Percentiles rank a stretch among this genome's conserved stretches.
These are phyloP conservation scores for Cutaneotrichosporon cutaneum DNA, from an alignment of 1,284 basidiomycete species.

Conservation along the genomic window DNA sequence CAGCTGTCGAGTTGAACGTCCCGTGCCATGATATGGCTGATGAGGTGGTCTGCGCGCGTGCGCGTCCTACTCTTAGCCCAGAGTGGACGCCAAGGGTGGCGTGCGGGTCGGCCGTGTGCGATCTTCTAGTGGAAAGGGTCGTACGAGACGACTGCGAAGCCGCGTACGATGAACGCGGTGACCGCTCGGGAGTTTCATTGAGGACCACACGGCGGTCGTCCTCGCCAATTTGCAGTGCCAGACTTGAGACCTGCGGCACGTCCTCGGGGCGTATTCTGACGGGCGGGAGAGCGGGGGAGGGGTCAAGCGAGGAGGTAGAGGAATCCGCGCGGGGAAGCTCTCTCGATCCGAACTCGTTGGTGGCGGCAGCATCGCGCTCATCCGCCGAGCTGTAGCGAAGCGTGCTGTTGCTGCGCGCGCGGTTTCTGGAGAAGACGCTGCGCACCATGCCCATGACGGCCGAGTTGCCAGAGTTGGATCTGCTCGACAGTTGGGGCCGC, in stretches of 20 bases:
- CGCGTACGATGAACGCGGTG: conserved; percentile 37
- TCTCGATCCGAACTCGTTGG: conserved; percentile 8
- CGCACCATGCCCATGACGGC: conserved; percentile 43
- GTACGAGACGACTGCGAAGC: conserved; percentile 24
- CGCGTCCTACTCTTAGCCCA: conserved; percentile 2
- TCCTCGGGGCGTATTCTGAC: conserved; percentile 26
- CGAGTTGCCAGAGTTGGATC: conserved; percentile 45
- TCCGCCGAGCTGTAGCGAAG: conserved; percentile 34
- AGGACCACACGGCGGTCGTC: conserved; percentile 26
- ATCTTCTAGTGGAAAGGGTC: conserved; percentile 8
- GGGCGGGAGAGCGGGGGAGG: conserved; percentile 24
- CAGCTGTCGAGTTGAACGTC: neutral
- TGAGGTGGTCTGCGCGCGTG: conserved; percentile 20
- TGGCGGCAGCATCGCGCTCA: conserved; percentile 22
- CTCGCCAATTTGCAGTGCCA: conserved; percentile 26
- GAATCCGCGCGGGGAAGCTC: conserved; percentile 23
- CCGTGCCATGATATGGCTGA: conserved; percentile 18
- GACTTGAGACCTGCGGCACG: conserved; percentile 25
- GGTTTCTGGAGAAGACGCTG: conserved; percentile 38
- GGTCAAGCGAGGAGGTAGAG: conserved; percentile 30
- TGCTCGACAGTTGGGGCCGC: conserved; percentile 12
- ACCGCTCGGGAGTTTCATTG: conserved; percentile 28
- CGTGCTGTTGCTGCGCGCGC: conserved; percentile 39
- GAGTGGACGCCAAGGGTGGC: conserved; percentile 2
- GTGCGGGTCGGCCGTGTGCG: conserved; percentile 16